Evolutionary conservation across 495 filamentous ascomycete genomes (phyloP).

Genomic region (Polyplosphaeria fusca): DNA sequence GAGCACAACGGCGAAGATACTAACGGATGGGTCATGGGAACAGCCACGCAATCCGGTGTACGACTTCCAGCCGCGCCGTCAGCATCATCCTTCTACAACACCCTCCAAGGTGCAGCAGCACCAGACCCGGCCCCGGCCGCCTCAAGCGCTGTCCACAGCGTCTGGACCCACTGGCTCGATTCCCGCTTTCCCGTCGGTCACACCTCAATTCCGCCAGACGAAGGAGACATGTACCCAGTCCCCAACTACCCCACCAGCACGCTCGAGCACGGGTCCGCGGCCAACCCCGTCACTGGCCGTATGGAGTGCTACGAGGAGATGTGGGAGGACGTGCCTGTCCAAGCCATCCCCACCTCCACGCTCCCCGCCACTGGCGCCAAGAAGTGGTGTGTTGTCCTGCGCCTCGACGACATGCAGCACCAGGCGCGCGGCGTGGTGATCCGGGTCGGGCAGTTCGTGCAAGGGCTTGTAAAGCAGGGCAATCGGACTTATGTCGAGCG

Average conservation of each 20-base stretch:
- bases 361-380: background rate
- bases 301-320: conserved; percentile 27
- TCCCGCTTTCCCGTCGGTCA: background rate
- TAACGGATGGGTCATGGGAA: too few species aligned
- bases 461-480: conserved; percentile 29
- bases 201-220: conserved; percentile 4
- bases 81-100: background rate
- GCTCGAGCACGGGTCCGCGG: conserved; percentile 15
- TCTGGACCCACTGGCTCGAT: conserved; percentile 33
- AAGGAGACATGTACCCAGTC: conserved; percentile 25
- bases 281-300: background rate
- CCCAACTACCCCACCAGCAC: background rate
- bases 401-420: background rate
- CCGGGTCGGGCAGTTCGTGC: conserved; percentile 22
- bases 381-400: conserved; percentile 17
- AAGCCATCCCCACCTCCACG: background rate
- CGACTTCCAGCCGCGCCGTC: too few species aligned
- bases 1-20: too few species aligned
- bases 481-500: conserved; percentile 22
- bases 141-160: too few species aligned
- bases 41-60: too few species aligned
- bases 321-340: conserved; percentile 24
- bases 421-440: conserved; percentile 19
- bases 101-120: too few species aligned
- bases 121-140: too few species aligned